A percentile compares a stretch with the other conserved stretches of the same genome.
phyloP scores from a whole-genome alignment of 345 rosid species.

The Arabis alpina region DNA sequence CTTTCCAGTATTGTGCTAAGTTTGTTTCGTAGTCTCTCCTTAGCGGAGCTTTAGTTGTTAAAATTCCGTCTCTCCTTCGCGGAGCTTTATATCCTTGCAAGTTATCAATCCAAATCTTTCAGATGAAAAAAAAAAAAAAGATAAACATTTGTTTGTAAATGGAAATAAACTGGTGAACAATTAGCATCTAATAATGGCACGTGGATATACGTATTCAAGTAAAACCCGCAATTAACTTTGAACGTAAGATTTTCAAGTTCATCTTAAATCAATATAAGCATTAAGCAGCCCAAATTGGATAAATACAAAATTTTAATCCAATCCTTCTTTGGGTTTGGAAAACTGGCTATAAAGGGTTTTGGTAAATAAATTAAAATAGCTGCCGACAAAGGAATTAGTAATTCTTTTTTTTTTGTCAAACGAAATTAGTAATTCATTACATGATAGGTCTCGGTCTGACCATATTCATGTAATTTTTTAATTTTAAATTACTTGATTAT shows the following conservation, averaged over 20 bases:
- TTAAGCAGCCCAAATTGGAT: slow-evolving; percentile 11
- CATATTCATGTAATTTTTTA: not conserved
- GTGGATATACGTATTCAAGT: slow-evolving; percentile 30
- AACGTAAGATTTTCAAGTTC: slow-evolving; percentile 9
- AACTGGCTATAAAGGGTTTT: slow-evolving; percentile 15
- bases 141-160: slow-evolving; percentile 1
- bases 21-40: too few relatives aligned
- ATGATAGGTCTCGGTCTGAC: not conserved
- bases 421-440: not conserved
- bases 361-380: not conserved
- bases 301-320: not conserved
- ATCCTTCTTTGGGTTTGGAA: not conserved
- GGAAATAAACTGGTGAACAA: slow-evolving; percentile 30
- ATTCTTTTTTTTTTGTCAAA: not conserved
- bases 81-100: too few relatives aligned
- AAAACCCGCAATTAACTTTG: slow-evolving; percentile 29
- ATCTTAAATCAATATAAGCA: not conserved
- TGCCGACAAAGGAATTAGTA: not conserved
- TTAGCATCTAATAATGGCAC: slow-evolving; percentile 27
- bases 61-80: too few relatives aligned
- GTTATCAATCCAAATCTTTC: too few relatives aligned
- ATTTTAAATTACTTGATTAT: too few relatives aligned
- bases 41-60: too few relatives aligned
- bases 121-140: not conserved
- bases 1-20: too few relatives aligned